A percentile compares a stretch with the other conserved stretches of the same genome.
phyloP scores from a whole-genome alignment of 108 stramenopile species.

The Nitzschia palea region DNA sequence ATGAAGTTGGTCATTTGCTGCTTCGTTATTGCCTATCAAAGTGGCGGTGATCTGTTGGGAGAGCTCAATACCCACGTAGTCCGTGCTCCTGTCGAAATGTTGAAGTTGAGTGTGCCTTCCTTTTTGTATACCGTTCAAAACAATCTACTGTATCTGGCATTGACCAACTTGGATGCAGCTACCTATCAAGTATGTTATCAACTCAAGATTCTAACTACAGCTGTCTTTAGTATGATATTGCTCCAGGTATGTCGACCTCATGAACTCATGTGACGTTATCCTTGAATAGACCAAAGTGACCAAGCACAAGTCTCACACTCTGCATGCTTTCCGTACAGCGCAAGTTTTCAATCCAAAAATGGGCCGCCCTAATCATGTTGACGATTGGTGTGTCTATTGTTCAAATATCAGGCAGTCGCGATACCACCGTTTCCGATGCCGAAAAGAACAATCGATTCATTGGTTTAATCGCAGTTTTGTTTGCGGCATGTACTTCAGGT shows the following conservation, averaged over 20 bases:
- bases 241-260: conserved; percentile 47
- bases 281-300: neutral
- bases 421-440: conserved; percentile 22
- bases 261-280: neutral
- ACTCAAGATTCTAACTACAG: conserved; percentile 98
- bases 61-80: conserved; percentile 46
- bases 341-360: conserved; percentile 73
- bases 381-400: conserved; percentile 92
- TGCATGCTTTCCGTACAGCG: conserved; percentile 25
- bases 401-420: conserved; percentile 72
- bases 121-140: conserved; percentile 97
- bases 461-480: conserved; percentile 89
- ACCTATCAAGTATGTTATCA: conserved; percentile 99
- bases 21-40: conserved; percentile 64
- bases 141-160: conserved; percentile 95
- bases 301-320: neutral
- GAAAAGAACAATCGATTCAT: conserved; percentile 59
- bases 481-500: conserved; percentile 94
- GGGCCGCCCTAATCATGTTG: conserved; percentile 86
- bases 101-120: conserved; percentile 95
- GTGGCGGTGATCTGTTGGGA: conserved; percentile 16
- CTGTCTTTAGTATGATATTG: conserved; percentile 92
- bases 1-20: conserved; percentile 75
- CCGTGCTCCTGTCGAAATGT: conserved; percentile 75
- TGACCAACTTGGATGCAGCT: conserved; percentile 95